Evolutionary conservation across 1,284 basidiomycete genomes (phyloP).

Genomic region (Moesziomyces antarcticus): DNA sequence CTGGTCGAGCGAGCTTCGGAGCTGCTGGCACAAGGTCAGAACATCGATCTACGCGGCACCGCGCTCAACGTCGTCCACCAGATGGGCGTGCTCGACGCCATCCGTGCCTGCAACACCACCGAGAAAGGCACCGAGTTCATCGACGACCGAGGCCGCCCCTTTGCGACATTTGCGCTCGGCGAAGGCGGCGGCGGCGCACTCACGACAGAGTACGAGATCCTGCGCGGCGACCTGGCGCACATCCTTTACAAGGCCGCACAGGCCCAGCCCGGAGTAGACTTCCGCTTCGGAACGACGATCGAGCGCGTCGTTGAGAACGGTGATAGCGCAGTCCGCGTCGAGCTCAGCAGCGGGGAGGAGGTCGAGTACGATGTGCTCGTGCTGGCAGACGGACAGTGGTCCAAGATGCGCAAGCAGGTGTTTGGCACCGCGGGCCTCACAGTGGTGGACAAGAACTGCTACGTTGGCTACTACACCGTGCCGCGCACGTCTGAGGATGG

Average conservation of each 20-base stretch:
- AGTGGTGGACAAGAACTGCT: conserved; percentile 18
- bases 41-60: conserved; percentile 63
- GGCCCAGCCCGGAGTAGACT: conserved; percentile 20
- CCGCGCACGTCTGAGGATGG: conserved; percentile 27
- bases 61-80: conserved; percentile 60
- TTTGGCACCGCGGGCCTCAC: conserved; percentile 22
- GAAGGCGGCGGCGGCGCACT: conserved; percentile 10
- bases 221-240: conserved; percentile 45
- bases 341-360: conserved; percentile 19
- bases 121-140: conserved; percentile 65
- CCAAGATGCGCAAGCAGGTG: conserved; percentile 30
- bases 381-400: conserved; percentile 53
- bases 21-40: conserved; percentile 65
- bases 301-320: conserved; percentile 28
- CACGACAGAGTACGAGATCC: conserved; percentile 48
- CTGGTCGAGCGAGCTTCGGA: conserved; percentile 64
- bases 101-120: conserved; percentile 55
- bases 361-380: conserved; percentile 46
- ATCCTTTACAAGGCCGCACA: conserved; percentile 34
- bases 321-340: conserved; percentile 18
- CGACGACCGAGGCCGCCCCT: conserved; percentile 34
- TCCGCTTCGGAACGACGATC: conserved; percentile 31
- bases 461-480: conserved; percentile 29
- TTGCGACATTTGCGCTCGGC: conserved; percentile 51
- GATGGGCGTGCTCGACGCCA: conserved; percentile 61